Evolutionary conservation across 1,284 basidiomycete species (phyloP).

Genomic region (Thelephora terrestris): DNA sequence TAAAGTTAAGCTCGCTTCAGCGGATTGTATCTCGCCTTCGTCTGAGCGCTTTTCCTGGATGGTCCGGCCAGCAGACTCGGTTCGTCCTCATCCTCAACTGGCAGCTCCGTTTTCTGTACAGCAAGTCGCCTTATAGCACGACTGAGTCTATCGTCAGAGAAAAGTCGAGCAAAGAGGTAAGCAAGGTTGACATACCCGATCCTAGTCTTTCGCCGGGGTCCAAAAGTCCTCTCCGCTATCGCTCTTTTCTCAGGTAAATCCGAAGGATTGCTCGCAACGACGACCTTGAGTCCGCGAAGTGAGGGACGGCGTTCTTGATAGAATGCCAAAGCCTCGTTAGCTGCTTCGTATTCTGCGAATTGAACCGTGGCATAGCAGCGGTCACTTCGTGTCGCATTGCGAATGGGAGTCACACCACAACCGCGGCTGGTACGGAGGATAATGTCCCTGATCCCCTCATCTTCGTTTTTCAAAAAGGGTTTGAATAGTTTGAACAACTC

Average conservation of each 20-base stretch:
- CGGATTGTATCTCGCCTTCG: too few species aligned
- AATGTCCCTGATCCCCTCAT: constrained; percentile 32
- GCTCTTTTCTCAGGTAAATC: constrained; percentile 42
- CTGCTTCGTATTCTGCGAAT: constrained; percentile 28
- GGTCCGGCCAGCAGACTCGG: constrained; percentile 1
- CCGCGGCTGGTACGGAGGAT: constrained; percentile 41
- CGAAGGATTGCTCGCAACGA: constrained; percentile 31
- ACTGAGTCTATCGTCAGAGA: neutral
- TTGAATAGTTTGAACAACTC: constrained; percentile 31
- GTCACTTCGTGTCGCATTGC: constrained; percentile 22
- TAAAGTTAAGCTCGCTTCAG: too few species aligned
- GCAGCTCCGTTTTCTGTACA: constrained; percentile 12
- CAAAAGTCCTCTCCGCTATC: constrained; percentile 19
- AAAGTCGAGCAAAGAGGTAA: neutral
- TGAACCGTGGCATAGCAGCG: constrained; percentile 41
- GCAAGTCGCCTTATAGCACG: constrained; percentile 8
- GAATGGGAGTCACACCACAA: constrained; percentile 25
- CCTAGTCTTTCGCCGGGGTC: neutral
- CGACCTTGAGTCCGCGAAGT: constrained; percentile 29
- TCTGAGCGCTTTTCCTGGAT: neutral
- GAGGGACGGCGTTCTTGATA: constrained; percentile 22
- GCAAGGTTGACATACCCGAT: neutral
- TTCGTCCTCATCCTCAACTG: constrained; percentile 7
- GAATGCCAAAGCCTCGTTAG: constrained; percentile 27
- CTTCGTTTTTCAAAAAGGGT: too few species aligned